Base-by-base conservation (phyloP, 768 basidiomycete species). In the Collybia mongolica region DNA sequence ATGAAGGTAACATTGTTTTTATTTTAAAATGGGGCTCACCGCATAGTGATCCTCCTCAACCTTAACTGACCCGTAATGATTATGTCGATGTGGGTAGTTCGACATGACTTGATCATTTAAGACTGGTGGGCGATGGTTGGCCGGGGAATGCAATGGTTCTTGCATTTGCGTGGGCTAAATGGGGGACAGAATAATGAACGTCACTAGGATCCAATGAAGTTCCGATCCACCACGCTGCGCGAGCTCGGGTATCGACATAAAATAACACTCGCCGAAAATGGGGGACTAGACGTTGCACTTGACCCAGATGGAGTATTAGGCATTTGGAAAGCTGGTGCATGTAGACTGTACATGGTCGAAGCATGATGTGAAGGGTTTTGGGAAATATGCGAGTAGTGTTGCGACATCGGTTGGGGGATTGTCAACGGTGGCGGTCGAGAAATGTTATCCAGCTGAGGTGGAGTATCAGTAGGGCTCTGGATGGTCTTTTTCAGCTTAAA, bases 231-330 rank as follows among this genome's bases (percentile, higher is more conserved):
- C 14, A 26, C 32, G 32, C 32, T 14, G 14, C 11, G 32, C 32
- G 32, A 32, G 32, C 32, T 12, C 11, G 32, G 32, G 14, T 6
- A 9, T 32, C 11, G 14, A 32, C 56, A 46, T 56, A 55, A 72
- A 77, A 74, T 64, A 76, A 77, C 64, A 88, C 89, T 88, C 83
- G 81, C 88, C 86, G 89, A 91, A 75, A 88, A 90, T n/a, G 87
- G 85, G 49, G 86, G 84, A 57, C 83, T 88, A 22, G 85, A 86
- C 5, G 85, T 85, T 19, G 83, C 77, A 61, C 86, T 88, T 17
- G 86, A 87, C 17, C 80, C 83, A 18, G 84, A 84, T 2, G 85
- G 84, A 3, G 86, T 86, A 62, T 84, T 82, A 17, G 85, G 85
- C 63, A 87, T 72, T 58, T 80, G 81, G 64, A 86, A 87, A 2